Evolutionary conservation across 225 moss, liverwort and hornwort species (phyloP).

Genomic region (Polytrichum formosum): DNA sequence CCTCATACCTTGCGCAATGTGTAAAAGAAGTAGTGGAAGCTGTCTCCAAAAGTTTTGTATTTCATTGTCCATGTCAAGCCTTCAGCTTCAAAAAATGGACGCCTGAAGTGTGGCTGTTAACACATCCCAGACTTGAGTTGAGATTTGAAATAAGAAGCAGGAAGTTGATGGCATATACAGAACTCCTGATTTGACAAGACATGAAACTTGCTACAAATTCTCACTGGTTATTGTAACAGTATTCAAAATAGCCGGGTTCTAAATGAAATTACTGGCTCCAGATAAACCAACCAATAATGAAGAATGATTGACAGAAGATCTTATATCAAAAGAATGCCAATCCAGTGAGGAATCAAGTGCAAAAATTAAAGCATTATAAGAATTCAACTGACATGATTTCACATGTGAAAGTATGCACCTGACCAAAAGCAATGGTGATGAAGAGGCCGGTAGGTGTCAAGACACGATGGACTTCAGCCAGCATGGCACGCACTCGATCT

Average conservation of each 20-base stretch:
- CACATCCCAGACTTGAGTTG: not conserved
- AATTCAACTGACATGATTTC: too few species aligned
- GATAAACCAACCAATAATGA: too few species aligned
- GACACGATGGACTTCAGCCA: conserved; percentile 80
- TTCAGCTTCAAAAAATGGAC: conserved; percentile 74
- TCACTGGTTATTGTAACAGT: too few species aligned
- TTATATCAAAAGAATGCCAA: not conserved
- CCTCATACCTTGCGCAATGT: conserved; percentile 64
- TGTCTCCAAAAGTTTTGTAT: conserved; percentile 73
- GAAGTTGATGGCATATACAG: too few species aligned
- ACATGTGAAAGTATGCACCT: conserved; percentile 33
- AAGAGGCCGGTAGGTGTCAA: conserved; percentile 68
- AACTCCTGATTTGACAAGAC: too few species aligned
- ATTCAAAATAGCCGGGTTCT: too few species aligned
- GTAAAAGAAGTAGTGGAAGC: conserved; percentile 91
- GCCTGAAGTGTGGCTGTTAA: conserved; percentile 83
- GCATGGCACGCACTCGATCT: conserved; percentile 52
- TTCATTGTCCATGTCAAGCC: conserved; percentile 85
- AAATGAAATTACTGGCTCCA: too few species aligned
- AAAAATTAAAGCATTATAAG: too few species aligned
- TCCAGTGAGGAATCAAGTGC: not conserved
- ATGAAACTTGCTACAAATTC: too few species aligned
- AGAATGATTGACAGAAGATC: not conserved
- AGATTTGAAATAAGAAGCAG: not conserved
- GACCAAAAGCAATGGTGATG: conserved; percentile 88